Evolutionary conservation across 179 eudicot genomes (phyloP), one percentile per base, ranked within the genome.

Genomic region (Heliamphora pulchella): DNA sequence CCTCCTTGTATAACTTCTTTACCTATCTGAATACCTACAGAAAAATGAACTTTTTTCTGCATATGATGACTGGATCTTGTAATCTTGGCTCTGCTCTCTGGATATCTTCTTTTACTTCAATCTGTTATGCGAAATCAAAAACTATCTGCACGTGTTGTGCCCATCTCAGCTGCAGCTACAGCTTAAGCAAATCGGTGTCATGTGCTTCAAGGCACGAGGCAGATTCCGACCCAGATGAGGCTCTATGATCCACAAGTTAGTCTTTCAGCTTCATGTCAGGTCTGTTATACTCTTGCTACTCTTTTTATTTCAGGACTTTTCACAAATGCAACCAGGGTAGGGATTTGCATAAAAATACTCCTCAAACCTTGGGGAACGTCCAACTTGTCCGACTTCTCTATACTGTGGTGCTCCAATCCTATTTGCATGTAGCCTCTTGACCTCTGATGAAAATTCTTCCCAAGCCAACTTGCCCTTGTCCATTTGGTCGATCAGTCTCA

Each of bases 331-430:
- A 46, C 91, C 92, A 0, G 92, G 94, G 41, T 69, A 84, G 2
- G 94, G 92, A 80, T 91, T 91, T 55, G 91, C 88, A 31, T 91
- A 88, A 48, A 88, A 91, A 50, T 79, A 85, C 83, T 91, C 92
- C 78, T 91, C 92, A 0, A 22, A 72, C 64, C 85, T 83, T 46
- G 90, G 89, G 8, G 75, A 15, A 2, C 57, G 79, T 5, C 89
- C 84, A 3, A 73, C 83, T 71, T 44, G 79, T 5, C 89, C 84
- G 4, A 73, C 83, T 71, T 44, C n/a, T 83, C 94, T 82, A 44
- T 22, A 84, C 0, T 80, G 61, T 0, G 92, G 92, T 44, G 74
- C 87, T n/a, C 90, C 89, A 47, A 46, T 81, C 63, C 89, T 84
- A n/a, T 83, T 72, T 74, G 51, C 58, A 18, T 91, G 94, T 14